Base-by-base conservation (phyloP, 1,284 basidiomycete species). In the Rhodotorula mucilaginosa region DNA sequence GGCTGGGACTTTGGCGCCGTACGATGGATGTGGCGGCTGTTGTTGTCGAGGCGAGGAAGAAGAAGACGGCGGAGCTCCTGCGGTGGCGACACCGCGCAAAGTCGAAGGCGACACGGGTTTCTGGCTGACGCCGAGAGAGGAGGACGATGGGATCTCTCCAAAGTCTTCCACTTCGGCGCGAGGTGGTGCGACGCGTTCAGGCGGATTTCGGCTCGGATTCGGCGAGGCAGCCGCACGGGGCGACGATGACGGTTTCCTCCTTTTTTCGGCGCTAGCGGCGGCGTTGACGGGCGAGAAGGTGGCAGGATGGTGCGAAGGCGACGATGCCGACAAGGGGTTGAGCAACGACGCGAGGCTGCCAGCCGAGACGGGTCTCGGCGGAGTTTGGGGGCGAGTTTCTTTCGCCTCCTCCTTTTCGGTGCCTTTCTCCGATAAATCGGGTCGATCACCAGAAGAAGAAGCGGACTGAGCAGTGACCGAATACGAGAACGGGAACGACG, bases 161-260 rank as follows among this genome's bases (percentile, higher is more conserved):
- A 70, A 70, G 29, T 67, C 65, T 29, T 70, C 69, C 13, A 70
- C 69, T 16, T 70, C 58, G 10, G 60, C 54, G 10, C 6, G 58
- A 2, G 39, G 3, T 2, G 39, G 3, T 2, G 23, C 51, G 0
- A 34, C 34, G 34, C 34, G 34, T 34, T 34, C 34, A 8, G 34
- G 34, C 8, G 5, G 34, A 7, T 5, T 8, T 34, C 34, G 34
- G 34, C 8, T 34, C 34, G 34, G 8, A 8, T 34, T 34, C 34
- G 34, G 34, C 6, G 34, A 34, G 6, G 34, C 5, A 34, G 34
- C 34, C 34, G 56, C 13, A n/a, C 26, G 26, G 3, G 59, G 26
- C 46, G 46, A 47, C 5, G 59, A 47, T 1, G 59, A 5, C 39
- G 39, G 39, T 12, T 44, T 44, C 12, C 12, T 8, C 39, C 12